Base-by-base conservation (phyloP, 2,329 filamentous ascomycete genomes). In the Epichloe scottii region DNA sequence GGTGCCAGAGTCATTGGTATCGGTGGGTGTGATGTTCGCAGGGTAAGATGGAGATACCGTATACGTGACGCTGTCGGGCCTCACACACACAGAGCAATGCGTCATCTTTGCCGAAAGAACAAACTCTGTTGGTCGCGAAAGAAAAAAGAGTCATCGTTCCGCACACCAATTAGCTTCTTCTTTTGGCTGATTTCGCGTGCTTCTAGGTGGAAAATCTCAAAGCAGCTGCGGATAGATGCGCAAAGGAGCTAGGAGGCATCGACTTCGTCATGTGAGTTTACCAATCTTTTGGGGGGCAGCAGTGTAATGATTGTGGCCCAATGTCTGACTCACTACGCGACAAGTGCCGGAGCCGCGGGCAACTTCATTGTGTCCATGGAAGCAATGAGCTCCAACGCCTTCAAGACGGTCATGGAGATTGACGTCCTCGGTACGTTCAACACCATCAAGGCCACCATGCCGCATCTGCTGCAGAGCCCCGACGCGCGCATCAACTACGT, bases 361-460 rank as follows among this genome's bases (percentile, higher is more conserved):
- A 98, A 98, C 68, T 98, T 97, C 68, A 76, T 98, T 21, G 85
- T 89, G 0, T 86, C 91, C 4, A 84, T 97, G 54, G 78, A 84
- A 40, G 84, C 84, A 55, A 78, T 97, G 47, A 89, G 82, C 40
- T 71, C 86, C 53, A 97, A 97, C 64, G 93, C 88, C 3, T 95
- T 98, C 81, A 94, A 90, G 68, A 77, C 87, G 0, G 93, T 98
- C 57, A 91, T 97, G 61, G 93, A 97, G 55, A 98, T 98, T 62
- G 93, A 97, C 65, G 85, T 95, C 3, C 68, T 97, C 37, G 93
- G 93, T 34, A 94, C 87, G 15, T 98, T 87, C 71, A 95, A 97
- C 72, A 95, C 89, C 3, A 76, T 95, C 62, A 97, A 97, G 71
- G 89, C 91, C 3, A 93, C 89, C 1, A 72, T 96, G 35, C 88